Evolutionary conservation across 257 asterid genomes (phyloP).

Genomic region (Lycium ferocissimum): DNA sequence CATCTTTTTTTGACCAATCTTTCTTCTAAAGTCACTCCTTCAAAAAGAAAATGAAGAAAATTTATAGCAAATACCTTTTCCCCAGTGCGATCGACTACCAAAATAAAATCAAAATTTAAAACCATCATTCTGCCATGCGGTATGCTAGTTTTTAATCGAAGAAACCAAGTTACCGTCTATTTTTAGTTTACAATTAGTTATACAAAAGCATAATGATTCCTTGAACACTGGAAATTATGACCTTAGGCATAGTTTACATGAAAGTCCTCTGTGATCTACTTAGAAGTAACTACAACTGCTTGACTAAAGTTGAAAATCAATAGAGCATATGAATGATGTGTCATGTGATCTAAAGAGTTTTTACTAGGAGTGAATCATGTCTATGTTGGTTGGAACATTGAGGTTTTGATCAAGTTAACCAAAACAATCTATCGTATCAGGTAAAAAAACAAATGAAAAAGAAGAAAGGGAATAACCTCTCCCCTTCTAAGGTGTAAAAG

Average conservation of each 20-base stretch:
- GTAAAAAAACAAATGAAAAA: neutral
- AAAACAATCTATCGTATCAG: neutral
- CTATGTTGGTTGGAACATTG: neutral
- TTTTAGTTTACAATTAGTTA: too few species aligned
- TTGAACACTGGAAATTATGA: neutral
- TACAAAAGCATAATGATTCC: too few species aligned
- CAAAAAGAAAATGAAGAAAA: neutral
- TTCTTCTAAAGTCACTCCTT: neutral
- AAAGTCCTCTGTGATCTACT: slow-evolving; percentile 1
- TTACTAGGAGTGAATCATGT: neutral
- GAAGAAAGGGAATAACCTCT: neutral
- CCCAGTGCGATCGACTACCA: neutral
- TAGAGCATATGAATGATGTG: too few species aligned
- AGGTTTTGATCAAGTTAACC: neutral
- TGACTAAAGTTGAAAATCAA: too few species aligned
- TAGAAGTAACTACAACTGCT: neutral
- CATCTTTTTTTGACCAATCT: neutral
- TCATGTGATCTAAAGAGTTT: neutral
- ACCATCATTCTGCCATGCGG: too few species aligned
- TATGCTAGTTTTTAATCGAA: too few species aligned
- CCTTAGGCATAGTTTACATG: neutral
- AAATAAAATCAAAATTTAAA: too few species aligned
- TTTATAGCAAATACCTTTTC: neutral
- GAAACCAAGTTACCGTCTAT: too few species aligned
- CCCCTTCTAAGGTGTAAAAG: neutral